Evolutionary conservation across 169 alveolate genomes (phyloP).

Genomic region (Plasmodium ovale): DNA sequence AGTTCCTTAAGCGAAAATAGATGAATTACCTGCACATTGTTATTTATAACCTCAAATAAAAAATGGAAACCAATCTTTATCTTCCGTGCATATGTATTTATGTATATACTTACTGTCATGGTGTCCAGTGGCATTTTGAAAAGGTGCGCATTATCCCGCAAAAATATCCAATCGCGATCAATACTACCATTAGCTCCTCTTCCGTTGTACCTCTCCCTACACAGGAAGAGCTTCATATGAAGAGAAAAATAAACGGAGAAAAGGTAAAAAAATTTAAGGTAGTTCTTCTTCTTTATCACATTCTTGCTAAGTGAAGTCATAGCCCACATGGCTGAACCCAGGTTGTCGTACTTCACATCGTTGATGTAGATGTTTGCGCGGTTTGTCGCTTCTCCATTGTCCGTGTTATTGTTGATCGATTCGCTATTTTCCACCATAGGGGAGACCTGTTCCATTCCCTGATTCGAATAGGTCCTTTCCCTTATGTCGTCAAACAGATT

Average conservation of each 20-base stretch:
- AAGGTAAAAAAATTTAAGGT: conserved; percentile 35
- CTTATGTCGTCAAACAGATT: not conserved
- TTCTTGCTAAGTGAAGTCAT: conserved; percentile 38
- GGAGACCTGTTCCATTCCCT: not conserved
- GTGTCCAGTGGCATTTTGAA: conserved; percentile 31
- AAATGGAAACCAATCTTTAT: conserved; percentile 46
- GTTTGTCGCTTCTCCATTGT: not conserved
- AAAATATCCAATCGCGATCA: not conserved
- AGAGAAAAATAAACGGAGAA: conserved; percentile 56
- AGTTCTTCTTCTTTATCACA: conserved; percentile 27
- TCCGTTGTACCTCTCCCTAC: not conserved
- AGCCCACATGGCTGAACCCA: conserved; percentile 70
- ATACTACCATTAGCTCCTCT: not conserved
- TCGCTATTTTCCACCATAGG: not conserved
- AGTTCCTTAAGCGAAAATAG: conserved; percentile 43
- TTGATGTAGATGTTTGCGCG: conserved; percentile 4
- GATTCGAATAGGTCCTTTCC: not conserved
- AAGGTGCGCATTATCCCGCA: conserved; percentile 4
- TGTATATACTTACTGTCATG: conserved; percentile 57
- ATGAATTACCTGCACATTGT: not conserved
- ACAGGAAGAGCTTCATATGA: conserved; percentile 33
- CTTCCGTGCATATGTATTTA: conserved; percentile 43
- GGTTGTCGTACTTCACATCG: conserved; percentile 43
- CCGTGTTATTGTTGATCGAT: not conserved
- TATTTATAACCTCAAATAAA: conserved; percentile 38